Base-by-base conservation (phyloP, 768 basidiomycete species). In the Lentinula guzmanii region DNA sequence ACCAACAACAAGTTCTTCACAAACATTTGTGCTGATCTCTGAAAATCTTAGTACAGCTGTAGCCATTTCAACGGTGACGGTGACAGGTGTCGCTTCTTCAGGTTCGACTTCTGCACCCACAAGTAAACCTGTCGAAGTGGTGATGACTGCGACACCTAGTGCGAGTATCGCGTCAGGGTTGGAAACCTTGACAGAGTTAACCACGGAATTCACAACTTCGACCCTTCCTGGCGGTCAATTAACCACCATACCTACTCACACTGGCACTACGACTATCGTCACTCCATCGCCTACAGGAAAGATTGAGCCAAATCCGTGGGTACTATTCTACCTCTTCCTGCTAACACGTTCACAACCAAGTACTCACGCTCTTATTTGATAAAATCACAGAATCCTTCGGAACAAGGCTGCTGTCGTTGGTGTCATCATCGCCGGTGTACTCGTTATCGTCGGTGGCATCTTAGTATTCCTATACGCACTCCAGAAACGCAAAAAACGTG, bases 351-450 rank as follows among this genome's bases (percentile, higher is more conserved):
- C 18, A 48, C 21, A 9, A 9, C 9, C 9, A 5, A 5, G 42
- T 10, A 13, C 16, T 9, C 3, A 21, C 11, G 21, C 21, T 10
- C 21, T 24, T 16, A n/a, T 42, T 1, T 16, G 33, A 31, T 43
- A 4, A 33, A n/a, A 2, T 8, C 13, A 39, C 34, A 56, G 55
- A 56, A 28, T 56, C 5, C 21, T 60, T 13, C 60, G 51, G 21
- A 53, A 53, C 21, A 61, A 61, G 53, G 37, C 35, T 10, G 51
- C 59, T 35, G 53, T 61, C 33, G 28, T 54, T 42, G 51, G 60
- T 1, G 50, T 52, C 34, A 53, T 61, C 28, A 24, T 54, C 7
- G 28, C 33, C 5, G 51, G 52, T 5, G 60, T 51, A 1, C 16
- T 54, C n/a, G 21, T 61, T 28, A 10, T 52, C 9, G 52, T 51